phyloP scores from a whole-genome alignment of 1,284 basidiomycete genomes.

The Microstroma glucosiphilum region DNA sequence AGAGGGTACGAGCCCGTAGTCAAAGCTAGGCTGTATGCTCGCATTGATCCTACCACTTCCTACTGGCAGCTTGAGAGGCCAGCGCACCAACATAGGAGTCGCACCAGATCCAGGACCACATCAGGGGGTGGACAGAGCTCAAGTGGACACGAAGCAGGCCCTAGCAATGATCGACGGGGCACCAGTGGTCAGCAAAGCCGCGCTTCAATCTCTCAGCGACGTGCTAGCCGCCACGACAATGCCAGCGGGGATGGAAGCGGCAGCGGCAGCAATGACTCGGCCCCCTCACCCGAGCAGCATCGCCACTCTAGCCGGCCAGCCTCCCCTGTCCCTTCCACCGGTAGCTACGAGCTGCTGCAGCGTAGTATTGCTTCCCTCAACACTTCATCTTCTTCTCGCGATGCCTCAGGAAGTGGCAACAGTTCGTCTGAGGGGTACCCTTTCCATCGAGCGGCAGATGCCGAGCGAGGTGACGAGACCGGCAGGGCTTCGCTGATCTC shows the following conservation, averaged over 20 bases:
- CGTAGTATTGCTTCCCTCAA: not conserved
- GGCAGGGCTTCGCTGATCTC: not conserved
- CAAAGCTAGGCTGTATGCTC: conserved; percentile 32
- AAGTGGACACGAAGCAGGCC: not conserved
- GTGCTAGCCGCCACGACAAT: too few relatives aligned
- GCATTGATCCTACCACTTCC: conserved; percentile 29
- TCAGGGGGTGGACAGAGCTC: not conserved
- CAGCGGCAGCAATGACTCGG: not conserved
- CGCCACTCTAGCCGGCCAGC: not conserved
- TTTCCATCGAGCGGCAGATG: too few relatives aligned
- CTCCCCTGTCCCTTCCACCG: not conserved
- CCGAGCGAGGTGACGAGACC: too few relatives aligned
- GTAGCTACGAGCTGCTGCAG: conserved; percentile 5
- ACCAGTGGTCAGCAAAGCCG: too few relatives aligned
- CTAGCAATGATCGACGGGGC: not conserved
- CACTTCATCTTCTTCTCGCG: not conserved
- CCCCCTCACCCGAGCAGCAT: too few relatives aligned
- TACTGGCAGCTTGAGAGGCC: conserved; percentile 31
- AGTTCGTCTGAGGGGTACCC: too few relatives aligned
- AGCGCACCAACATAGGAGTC: conserved; percentile 7
- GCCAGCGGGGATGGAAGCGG: not conserved
- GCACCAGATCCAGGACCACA: conserved; percentile 6
- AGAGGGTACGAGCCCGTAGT: conserved; percentile 25
- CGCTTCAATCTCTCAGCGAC: too few relatives aligned
- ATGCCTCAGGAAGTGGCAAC: not conserved